Conservation (phyloP, 2,329 filamentous ascomycete species). For the Cytospora leucostoma region DNA sequence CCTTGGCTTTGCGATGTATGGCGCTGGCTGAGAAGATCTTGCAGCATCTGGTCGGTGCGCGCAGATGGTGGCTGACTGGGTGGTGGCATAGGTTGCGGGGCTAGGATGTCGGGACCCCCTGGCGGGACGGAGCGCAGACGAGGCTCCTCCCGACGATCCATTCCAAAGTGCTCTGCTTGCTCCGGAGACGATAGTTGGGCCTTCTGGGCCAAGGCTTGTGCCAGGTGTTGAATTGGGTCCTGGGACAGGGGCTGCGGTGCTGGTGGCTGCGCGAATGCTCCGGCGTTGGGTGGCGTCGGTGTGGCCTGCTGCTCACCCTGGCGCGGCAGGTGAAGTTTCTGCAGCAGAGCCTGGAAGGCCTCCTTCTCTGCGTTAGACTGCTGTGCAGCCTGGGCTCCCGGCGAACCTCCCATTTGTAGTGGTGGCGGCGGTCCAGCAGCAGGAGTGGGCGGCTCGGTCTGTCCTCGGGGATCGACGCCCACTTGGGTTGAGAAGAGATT, state of each 20-base stretch:
- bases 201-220: slow-evolving; percentile 35
- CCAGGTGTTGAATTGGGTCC: slow-evolving; percentile 23
- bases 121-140: slow-evolving; percentile 43
- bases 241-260: slow-evolving; percentile 27
- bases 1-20: slow-evolving; percentile 56
- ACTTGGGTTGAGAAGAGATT: slow-evolving; percentile 65
- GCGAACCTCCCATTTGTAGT: slow-evolving; percentile 4
- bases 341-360: slow-evolving; percentile 79
- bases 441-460: slow-evolving; percentile 52
- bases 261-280: slow-evolving; percentile 46
- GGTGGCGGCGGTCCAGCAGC: slow-evolving; percentile 37
- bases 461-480: slow-evolving; percentile 42
- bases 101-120: slow-evolving; percentile 54
- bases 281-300: slow-evolving; percentile 47
- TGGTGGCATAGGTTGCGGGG: slow-evolving; percentile 50
- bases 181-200: slow-evolving; percentile 49
- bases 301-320: slow-evolving; percentile 20
- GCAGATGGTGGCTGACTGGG: slow-evolving; percentile 46
- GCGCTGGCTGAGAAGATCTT: slow-evolving; percentile 62
- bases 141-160: slow-evolving; percentile 48
- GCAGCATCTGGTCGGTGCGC: slow-evolving; percentile 61
- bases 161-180: slow-evolving; percentile 49
- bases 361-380: slow-evolving; percentile 71
- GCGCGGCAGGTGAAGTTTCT: slow-evolving; percentile 68
- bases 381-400: slow-evolving; percentile 23